These are phyloP conservation scores for Pythium apleroticum DNA, from an alignment of 352 stramenopile genomes.

Conservation along the genomic window DNA sequence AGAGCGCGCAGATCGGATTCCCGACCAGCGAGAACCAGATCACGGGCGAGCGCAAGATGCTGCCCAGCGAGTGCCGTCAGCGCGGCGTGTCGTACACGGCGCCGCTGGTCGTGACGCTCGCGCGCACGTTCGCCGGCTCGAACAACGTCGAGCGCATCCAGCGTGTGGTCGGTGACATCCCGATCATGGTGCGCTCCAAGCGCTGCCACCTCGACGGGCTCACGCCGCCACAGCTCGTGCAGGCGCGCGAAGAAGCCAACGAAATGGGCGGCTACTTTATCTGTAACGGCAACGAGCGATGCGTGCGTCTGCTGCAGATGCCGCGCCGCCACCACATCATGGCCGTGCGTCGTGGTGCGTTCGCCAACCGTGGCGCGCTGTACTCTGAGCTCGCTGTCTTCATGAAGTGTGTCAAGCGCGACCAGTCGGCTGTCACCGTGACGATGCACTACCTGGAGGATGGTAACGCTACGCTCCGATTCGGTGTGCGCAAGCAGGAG, in stretches of 20 bases:
- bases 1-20: conserved; percentile 94
- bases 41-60: conserved; percentile 82
- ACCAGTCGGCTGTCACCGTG: conserved; percentile 96
- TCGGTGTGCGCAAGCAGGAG: conserved; percentile 97
- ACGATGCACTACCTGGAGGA: conserved; percentile 99
- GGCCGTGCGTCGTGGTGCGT: conserved; percentile 96
- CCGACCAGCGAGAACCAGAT: conserved; percentile 83
- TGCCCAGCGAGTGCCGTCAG: conserved; percentile 96
- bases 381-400: conserved; percentile 98
- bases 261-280: conserved; percentile 99
- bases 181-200: conserved; percentile 97
- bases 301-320: conserved; percentile 97
- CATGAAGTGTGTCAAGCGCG: conserved; percentile 95
- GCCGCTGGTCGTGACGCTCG: conserved; percentile 93
- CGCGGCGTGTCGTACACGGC: conserved; percentile 96
- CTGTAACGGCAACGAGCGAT: conserved; percentile 98
- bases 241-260: conserved; percentile 91
- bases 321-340: conserved; percentile 87
- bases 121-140: conserved; percentile 72
- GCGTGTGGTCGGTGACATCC: conserved; percentile 92
- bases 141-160: conserved; percentile 85
- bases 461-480: conserved; percentile 95
- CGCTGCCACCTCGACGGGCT: conserved; percentile 94
- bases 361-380: conserved; percentile 94
- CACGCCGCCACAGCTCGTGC: conserved; percentile 84